phyloP scores from a whole-genome alignment of 2,329 filamentous ascomycete genomes.

The Chrysoporthe austroafricana region DNA sequence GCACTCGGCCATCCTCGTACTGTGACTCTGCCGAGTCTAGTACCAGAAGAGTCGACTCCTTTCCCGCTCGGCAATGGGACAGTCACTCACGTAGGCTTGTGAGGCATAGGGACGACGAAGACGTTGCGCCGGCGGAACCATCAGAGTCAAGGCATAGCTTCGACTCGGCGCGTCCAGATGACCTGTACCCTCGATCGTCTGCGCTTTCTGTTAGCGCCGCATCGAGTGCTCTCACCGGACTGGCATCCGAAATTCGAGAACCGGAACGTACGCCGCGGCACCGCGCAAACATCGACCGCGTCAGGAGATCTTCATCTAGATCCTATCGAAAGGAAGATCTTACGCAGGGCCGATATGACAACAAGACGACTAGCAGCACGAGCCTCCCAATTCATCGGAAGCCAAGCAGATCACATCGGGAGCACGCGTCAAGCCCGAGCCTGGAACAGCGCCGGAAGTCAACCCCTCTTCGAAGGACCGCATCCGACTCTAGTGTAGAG shows the following conservation, averaged over 20 bases:
- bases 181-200: slow-evolving; percentile 46
- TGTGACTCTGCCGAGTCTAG: slow-evolving; percentile 13
- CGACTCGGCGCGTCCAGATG: slow-evolving; percentile 44
- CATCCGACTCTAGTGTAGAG: slow-evolving; percentile 26
- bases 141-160: slow-evolving; percentile 35
- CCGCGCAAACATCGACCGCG: slow-evolving; percentile 8
- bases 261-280: slow-evolving; percentile 19
- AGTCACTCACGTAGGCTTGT: slow-evolving; percentile 58
- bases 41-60: slow-evolving; percentile 33
- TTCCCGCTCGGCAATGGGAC: slow-evolving; percentile 54
- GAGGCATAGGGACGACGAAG: slow-evolving; percentile 41
- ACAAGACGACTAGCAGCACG: slow-evolving; percentile 34
- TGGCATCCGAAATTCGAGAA: slow-evolving; percentile 34
- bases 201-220: slow-evolving; percentile 59
- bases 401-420: slow-evolving; percentile 21
- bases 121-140: slow-evolving; percentile 34
- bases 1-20: slow-evolving; percentile 13
- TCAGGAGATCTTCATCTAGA: slow-evolving; percentile 13
- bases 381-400: slow-evolving; percentile 30
- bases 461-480: slow-evolving; percentile 17
- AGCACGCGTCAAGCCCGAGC: slow-evolving; percentile 18
- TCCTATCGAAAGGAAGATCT: slow-evolving; percentile 23
- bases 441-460: slow-evolving; percentile 18
- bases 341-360: slow-evolving; percentile 29
- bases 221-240: slow-evolving; percentile 55